Evolutionary conservation across 208 protist species (phyloP), one percentile per base, ranked within the genome.

Genomic region (Crithidia expoeki): DNA sequence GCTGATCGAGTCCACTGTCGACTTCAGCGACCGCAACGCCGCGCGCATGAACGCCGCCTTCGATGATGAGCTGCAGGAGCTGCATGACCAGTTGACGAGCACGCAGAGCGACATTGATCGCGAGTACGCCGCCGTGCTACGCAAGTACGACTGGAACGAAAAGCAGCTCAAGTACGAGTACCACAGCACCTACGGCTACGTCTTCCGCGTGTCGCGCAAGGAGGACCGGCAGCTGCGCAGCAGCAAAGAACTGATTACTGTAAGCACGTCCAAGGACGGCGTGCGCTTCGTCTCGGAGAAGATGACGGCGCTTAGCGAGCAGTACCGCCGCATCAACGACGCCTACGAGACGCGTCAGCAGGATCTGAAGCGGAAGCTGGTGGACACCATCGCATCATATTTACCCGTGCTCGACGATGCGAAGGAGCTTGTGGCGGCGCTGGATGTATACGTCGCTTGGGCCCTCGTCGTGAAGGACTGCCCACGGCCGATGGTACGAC

Each of bases 391-490:
- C 44, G 85, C 85, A n/a, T 94, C 84, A 6, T 99, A 99, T 76
- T 59, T 94, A 11, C 97, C 97, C 2, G 80, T 98, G 7, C 84
- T 99, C 30, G 95, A 99, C 66, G 88, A 98, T 52, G 80, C 96
- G 16, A 97, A 93, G 76, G 83, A 94, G 47, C 47, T 99, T 0
- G 72, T 99, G 23, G 92, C 98, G 0, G 51, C 80, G 9, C 67
- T 99, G 44, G 98, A 99, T 73, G 96, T 99, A 14, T 98, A 97
- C 64, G 79, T 93, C 17, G 78, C 88, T 12, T 97, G 98, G 75
- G 87, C 96, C 11, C 59, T 94, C 28, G 96, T 98, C 0, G 89
- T 94, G 4, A 89, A 85, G 60, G 82, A 90, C 49, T 88, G 94
- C 4, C 90, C 95, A 17, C 89, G 80, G 19, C 87, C 89, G 3